Evolutionary conservation across 129 eudicot species (phyloP).

Genomic region (Lonicera japonica): DNA sequence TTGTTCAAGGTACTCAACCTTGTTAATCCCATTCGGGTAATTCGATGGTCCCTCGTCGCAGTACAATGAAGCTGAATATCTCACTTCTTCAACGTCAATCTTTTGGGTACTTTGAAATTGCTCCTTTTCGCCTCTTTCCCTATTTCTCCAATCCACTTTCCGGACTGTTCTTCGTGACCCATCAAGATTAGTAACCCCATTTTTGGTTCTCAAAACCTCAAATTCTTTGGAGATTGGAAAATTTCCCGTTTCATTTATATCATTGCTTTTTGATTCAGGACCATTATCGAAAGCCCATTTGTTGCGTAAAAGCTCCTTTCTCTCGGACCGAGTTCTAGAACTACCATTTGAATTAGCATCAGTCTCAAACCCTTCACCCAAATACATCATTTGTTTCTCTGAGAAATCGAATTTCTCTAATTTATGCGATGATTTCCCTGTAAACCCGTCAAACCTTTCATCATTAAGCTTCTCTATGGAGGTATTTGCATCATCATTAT

Average conservation of each 20-base stretch:
- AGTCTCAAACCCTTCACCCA: constrained; percentile 43
- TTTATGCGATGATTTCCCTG: constrained; percentile 34
- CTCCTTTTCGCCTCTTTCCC: constrained; percentile 31
- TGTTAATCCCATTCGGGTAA: constrained; percentile 19
- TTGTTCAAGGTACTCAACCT: constrained; percentile 38
- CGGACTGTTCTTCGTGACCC: constrained; percentile 36
- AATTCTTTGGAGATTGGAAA: constrained; percentile 20
- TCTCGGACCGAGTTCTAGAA: constrained; percentile 33
- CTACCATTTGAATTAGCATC: constrained; percentile 39
- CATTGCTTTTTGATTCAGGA: constrained; percentile 1
- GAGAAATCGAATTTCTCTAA: constrained; percentile 30
- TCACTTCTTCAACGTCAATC: constrained; percentile 10
- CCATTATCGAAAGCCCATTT: constrained; percentile 17
- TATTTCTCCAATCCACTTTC: constrained; percentile 25
- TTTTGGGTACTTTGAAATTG: constrained; percentile 11
- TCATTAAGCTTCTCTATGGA: constrained; percentile 49
- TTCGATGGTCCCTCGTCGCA: constrained; percentile 47
- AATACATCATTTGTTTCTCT: constrained; percentile 33
- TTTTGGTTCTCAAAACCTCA: constrained; percentile 26
- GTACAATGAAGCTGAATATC: constrained; percentile 20
- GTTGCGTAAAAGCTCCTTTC: constrained; percentile 9
- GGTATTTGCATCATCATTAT: constrained; percentile 36
- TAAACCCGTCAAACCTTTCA: constrained; percentile 36
- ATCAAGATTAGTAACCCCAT: constrained; percentile 21
- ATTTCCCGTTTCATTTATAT: background rate